phyloP scores from a whole-genome alignment of 2,329 filamentous ascomycete genomes.

The Cercospora sojina region DNA sequence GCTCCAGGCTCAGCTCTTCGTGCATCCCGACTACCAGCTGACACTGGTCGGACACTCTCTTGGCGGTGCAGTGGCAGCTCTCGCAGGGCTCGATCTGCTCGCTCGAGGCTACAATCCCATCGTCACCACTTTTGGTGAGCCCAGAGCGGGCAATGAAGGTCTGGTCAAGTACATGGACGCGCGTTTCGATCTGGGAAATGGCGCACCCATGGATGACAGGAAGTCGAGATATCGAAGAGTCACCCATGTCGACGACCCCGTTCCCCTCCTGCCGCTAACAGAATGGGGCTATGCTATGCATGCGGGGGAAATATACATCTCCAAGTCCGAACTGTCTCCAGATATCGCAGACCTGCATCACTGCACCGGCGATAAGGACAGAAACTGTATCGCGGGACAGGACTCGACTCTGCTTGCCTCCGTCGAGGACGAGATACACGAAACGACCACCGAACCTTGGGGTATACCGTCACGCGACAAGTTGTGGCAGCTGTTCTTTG shows the following conservation, averaged over 20 bases:
- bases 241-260: conserved; percentile 83
- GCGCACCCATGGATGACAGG: conserved; percentile 21
- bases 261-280: conserved; percentile 77
- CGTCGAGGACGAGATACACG: conserved; percentile 35
- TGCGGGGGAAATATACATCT: conserved; percentile 83
- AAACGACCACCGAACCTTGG: conserved; percentile 36
- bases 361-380: conserved; percentile 72
- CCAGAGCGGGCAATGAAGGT: conserved; percentile 58
- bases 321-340: conserved; percentile 68
- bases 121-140: conserved; percentile 92
- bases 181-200: conserved; percentile 43
- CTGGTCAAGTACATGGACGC: conserved; percentile 56
- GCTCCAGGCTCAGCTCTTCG: conserved; percentile 58
- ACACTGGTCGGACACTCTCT: conserved; percentile 87
- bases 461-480: conserved; percentile 60
- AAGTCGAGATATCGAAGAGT: conserved; percentile 65
- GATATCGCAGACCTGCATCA: conserved; percentile 64
- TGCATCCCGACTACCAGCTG: conserved; percentile 70
- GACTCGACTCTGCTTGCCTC: conserved; percentile 40
- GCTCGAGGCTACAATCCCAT: conserved; percentile 71
- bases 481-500: conserved; percentile 90
- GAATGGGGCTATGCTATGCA: conserved; percentile 90
- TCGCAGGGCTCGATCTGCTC: conserved; percentile 80
- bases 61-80: conserved; percentile 84
- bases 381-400: conserved; percentile 66